Conservation (phyloP, 768 basidiomycete genomes). For the Symmetrospora coprosmae region DNA sequence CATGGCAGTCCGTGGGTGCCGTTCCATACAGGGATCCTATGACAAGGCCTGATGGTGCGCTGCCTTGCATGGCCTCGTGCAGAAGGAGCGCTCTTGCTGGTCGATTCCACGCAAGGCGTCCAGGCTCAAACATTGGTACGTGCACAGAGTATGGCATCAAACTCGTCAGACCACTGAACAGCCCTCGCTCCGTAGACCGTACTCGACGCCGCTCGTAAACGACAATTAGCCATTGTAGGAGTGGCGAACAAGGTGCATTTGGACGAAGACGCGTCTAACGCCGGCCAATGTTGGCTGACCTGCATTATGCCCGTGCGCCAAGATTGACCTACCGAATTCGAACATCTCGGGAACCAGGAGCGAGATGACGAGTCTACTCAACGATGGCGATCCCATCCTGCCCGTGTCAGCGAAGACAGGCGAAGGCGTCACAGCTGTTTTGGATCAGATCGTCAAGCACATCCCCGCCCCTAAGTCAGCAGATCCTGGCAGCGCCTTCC, state of each 20-base stretch:
- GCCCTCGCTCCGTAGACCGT: neutral
- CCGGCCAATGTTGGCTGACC: neutral
- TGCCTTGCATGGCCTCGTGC: no score
- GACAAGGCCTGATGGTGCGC: no score
- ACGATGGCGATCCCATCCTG: conserved; percentile 58
- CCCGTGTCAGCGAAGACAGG: conserved; percentile 88
- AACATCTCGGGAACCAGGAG: conserved; percentile 57
- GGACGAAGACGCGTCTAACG: conserved; percentile 38
- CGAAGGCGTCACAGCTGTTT: conserved; percentile 57
- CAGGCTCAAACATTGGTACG: conserved; percentile 75
- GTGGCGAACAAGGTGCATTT: conserved; percentile 59
- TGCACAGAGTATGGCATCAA: conserved; percentile 55
- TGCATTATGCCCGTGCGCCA: neutral
- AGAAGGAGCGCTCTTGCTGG: conserved; percentile 70
- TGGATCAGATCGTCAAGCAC: conserved; percentile 64
- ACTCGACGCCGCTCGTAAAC: conserved; percentile 13
- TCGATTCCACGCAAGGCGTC: conserved; percentile 63
- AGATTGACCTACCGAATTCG: conserved; percentile 69
- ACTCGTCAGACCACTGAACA: conserved; percentile 20
- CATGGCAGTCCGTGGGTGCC: conserved; percentile 79
- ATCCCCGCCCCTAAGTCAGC: conserved; percentile 57
- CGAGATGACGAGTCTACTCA: conserved; percentile 61
- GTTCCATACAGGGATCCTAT: no score
- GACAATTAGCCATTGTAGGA: conserved; percentile 51
- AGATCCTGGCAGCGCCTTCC: conserved; percentile 39